phyloP scores from a whole-genome alignment of 2,329 filamentous ascomycete genomes.

The Neonectria punicea region DNA sequence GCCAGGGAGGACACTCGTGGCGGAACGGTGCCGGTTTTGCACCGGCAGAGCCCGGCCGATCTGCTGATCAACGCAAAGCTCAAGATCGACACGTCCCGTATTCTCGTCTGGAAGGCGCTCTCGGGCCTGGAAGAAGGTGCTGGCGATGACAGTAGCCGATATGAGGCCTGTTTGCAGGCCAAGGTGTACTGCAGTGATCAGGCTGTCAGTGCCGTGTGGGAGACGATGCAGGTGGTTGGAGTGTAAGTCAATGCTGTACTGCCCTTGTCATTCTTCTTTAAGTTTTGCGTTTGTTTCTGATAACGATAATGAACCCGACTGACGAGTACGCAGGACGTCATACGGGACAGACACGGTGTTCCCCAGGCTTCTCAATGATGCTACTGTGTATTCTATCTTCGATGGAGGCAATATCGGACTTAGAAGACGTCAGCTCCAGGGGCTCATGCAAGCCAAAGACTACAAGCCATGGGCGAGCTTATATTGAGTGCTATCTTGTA shows the following conservation, averaged over 20 bases:
- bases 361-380: slow-evolving; percentile 36
- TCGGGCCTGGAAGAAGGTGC: slow-evolving; percentile 52
- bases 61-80: slow-evolving; percentile 63
- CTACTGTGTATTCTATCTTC: slow-evolving; percentile 23
- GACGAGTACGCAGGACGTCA: background rate
- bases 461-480: background rate
- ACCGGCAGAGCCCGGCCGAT: slow-evolving; percentile 62
- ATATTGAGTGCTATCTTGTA: too few relatives aligned
- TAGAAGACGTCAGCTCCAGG: slow-evolving; percentile 8
- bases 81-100: slow-evolving; percentile 58
- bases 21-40: slow-evolving; percentile 56
- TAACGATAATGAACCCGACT: background rate
- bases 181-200: background rate
- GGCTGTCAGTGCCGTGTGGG: background rate
- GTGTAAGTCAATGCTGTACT: background rate
- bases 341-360: background rate
- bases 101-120: slow-evolving; percentile 63
- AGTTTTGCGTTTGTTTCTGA: too few relatives aligned
- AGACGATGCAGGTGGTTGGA: background rate
- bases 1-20: slow-evolving; percentile 57
- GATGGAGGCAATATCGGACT: slow-evolving; percentile 32
- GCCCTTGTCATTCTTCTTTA: too few relatives aligned
- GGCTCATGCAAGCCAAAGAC: background rate
- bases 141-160: background rate
- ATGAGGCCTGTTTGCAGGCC: background rate